Base-by-base conservation (phyloP, 1,284 basidiomycete genomes). In the Malassezia furfur region DNA sequence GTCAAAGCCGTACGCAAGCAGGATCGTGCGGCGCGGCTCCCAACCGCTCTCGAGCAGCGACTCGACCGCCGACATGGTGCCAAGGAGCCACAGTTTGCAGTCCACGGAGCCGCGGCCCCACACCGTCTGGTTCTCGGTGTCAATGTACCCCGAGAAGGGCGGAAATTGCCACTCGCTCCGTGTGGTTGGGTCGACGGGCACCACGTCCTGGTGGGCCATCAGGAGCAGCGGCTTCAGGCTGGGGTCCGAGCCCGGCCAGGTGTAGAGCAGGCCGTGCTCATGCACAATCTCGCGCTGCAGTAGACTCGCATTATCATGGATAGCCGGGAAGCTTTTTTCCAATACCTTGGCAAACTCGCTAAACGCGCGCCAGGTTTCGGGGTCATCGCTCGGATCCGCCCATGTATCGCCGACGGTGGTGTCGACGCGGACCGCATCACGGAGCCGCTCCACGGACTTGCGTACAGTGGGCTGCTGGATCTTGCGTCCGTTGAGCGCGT, bases 1-100 rank as follows among this genome's bases (percentile, higher is more conserved):
- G 64, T 87, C 85, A 54, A 82, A 82, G 17, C 85, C 85, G 48
- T 82, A 83, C 1, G 81, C 80, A 22, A 85, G 76, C 22, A 86
- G 77, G 38, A 86, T 75, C n/a, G 62, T 66, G 28, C 76, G 65
- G 38, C 61, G 66, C 5, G 80, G 80, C 57, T 73, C 52, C 64
- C 76, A 81, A 28, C 54, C 59, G 14, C 52, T 48, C 5, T 72
- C 76, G n/a, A 79, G 61, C 14, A 82, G 75, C 43, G 74, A 75
- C 66, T 81, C 80, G 10, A 80, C 64, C 0, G 80, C 75, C 7
- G 75, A 73, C 39, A 80, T 68, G 48, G 79, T 76, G 10, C 75
- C 77, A 46, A 79, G 66, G 19, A 80, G 64, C 61, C 75, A 75
- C 0, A 63, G 32, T 79, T 81, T 62, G 79, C 71, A 61, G 48